Percentiles rank a stretch among this genome's conserved stretches.
These are phyloP conservation scores for Pistacia atlantica DNA, from an alignment of 345 rosid genomes.

Conservation along the genomic window DNA sequence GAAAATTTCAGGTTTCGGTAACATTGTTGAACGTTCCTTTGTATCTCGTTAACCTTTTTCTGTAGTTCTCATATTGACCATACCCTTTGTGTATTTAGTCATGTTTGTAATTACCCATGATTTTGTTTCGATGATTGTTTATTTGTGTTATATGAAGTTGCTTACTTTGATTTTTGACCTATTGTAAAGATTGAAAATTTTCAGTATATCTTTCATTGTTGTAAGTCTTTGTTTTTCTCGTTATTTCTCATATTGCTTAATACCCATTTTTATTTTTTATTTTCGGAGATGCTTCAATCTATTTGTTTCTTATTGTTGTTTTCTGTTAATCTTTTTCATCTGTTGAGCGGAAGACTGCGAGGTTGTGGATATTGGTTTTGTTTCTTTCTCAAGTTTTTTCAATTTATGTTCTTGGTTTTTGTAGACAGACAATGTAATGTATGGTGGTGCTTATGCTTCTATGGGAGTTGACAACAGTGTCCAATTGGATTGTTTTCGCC, in stretches of 20 bases:
- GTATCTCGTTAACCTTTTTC: no score
- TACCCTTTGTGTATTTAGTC: neutral
- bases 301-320: neutral
- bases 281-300: neutral
- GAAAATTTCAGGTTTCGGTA: neutral
- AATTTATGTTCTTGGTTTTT: slow-evolving; percentile 23
- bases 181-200: neutral
- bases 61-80: neutral
- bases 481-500: slow-evolving; percentile 47
- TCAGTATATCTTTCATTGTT: neutral
- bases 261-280: neutral
- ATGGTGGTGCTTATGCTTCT: slow-evolving; percentile 86
- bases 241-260: neutral
- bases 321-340: neutral
- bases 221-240: neutral
- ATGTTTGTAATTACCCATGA: neutral
- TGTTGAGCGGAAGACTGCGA: neutral
- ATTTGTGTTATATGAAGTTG: no score
- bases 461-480: slow-evolving; percentile 72
- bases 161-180: neutral
- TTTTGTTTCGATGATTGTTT: no score
- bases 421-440: slow-evolving; percentile 64
- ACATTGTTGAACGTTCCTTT: neutral
- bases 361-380: neutral
- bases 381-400: neutral